Conservation (phyloP, 2,329 filamentous ascomycete genomes). For the Verticillium longisporum region DNA sequence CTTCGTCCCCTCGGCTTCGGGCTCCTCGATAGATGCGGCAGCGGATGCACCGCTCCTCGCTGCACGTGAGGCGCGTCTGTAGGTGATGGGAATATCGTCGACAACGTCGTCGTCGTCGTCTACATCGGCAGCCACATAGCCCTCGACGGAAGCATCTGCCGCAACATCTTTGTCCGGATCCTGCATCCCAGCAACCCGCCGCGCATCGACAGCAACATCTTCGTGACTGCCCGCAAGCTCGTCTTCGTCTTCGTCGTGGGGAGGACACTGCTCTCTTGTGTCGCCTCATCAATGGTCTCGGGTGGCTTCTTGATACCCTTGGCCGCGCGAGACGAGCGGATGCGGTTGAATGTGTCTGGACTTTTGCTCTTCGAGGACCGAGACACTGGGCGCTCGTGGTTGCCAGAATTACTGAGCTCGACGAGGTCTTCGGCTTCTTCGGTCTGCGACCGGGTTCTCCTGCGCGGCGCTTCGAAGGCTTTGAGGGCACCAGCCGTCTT, state of each 20-base stretch:
- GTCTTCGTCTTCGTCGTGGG: constrained; percentile 27
- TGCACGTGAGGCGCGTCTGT: constrained; percentile 34
- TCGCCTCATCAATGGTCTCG: constrained; percentile 44
- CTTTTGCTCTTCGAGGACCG: constrained; percentile 47
- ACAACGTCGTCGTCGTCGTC: constrained; percentile 37
- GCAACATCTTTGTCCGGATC: constrained; percentile 20
- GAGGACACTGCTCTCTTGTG: constrained; percentile 41
- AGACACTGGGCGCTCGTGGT: constrained; percentile 42
- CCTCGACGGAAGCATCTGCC: constrained; percentile 21
- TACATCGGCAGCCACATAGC: constrained; percentile 16
- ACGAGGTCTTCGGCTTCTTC: constrained; percentile 49
- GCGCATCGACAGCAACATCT: constrained; percentile 29
- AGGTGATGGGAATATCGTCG: constrained; percentile 37
- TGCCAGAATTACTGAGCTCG: constrained; percentile 55
- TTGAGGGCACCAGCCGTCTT: constrained; percentile 7
- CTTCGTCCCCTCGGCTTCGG: constrained; percentile 12
- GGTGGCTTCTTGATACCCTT: constrained; percentile 45
- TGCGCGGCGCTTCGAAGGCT: constrained; percentile 14
- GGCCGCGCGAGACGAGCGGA: constrained; percentile 36
- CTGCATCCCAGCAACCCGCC: constrained; percentile 18
- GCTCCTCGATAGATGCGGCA: constrained; percentile 20
- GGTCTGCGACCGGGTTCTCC: constrained; percentile 45
- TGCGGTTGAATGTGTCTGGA: constrained; percentile 41
- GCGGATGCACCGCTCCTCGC: constrained; percentile 22
- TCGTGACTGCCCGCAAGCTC: constrained; percentile 30